phyloP scores from a whole-genome alignment of 2,329 filamentous ascomycete species.

The Cytospora chrysosperma region DNA sequence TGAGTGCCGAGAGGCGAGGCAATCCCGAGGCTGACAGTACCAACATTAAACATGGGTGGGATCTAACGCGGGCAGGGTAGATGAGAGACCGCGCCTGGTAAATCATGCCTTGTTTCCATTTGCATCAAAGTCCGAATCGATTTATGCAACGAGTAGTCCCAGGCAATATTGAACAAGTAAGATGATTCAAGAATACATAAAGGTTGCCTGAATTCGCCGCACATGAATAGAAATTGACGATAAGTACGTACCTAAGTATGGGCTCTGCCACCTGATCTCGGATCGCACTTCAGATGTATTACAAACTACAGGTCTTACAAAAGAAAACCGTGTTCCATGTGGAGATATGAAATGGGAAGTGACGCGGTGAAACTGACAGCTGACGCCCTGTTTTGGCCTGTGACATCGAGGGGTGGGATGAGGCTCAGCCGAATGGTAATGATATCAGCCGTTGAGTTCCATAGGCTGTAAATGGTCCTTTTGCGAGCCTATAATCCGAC shows the following conservation, averaged over 20 bases:
- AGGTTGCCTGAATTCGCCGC: too few relatives aligned
- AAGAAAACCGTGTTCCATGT: too few relatives aligned
- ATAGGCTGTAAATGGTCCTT: not conserved
- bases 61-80: not conserved
- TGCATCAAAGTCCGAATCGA: too few relatives aligned
- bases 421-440: conserved; percentile 6
- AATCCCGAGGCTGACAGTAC: not conserved
- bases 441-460: not conserved
- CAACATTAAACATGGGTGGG: not conserved
- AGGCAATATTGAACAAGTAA: too few relatives aligned
- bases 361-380: conserved; percentile 1
- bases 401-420: not conserved
- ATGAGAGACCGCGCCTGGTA: not conserved
- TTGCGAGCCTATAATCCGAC: not conserved
- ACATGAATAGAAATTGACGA: too few relatives aligned
- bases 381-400: conserved; percentile 2
- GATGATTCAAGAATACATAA: too few relatives aligned
- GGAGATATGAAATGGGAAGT: too few relatives aligned
- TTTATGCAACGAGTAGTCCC: too few relatives aligned
- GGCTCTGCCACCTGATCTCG: too few relatives aligned
- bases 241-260: too few relatives aligned
- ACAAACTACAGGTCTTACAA: too few relatives aligned
- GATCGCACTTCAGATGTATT: too few relatives aligned
- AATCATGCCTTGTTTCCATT: not conserved
- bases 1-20: not conserved